Percentiles rank a stretch among this genome's conserved stretches.
phyloP scores from a whole-genome alignment of 2,329 filamentous ascomycete species.

The Alternaria ventricosa region DNA sequence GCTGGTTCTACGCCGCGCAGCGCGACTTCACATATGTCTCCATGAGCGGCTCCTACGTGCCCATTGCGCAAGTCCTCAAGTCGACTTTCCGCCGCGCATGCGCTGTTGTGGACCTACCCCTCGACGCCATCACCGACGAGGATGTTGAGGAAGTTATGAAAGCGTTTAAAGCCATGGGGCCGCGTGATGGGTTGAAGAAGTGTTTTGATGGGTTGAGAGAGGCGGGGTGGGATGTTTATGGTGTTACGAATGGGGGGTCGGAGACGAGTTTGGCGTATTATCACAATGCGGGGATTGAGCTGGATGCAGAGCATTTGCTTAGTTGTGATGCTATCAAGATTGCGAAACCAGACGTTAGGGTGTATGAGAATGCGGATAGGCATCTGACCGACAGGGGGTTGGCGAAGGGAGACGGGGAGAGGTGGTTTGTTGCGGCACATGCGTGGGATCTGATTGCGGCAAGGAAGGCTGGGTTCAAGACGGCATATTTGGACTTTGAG shows the following conservation, averaged over 20 bases:
- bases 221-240: constrained; percentile 29
- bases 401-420: constrained; percentile 14
- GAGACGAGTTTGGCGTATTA: constrained; percentile 28
- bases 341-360: constrained; percentile 30
- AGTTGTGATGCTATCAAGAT: constrained; percentile 28
- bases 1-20: constrained; percentile 37
- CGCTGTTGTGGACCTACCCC: constrained; percentile 23
- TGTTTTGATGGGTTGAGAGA: constrained; percentile 29
- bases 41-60: constrained; percentile 23
- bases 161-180: constrained; percentile 30
- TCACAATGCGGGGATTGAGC: constrained; percentile 21
- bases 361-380: constrained; percentile 28
- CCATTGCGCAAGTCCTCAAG: constrained; percentile 29
- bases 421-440: constrained; percentile 38
- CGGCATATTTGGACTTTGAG: constrained; percentile 33
- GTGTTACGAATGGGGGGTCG: constrained; percentile 30
- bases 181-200: constrained; percentile 26
- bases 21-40: constrained; percentile 36
- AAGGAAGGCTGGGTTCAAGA: constrained; percentile 30
- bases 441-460: constrained; percentile 33
- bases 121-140: constrained; percentile 22
- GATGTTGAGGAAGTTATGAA: constrained; percentile 27
- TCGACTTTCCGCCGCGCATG: constrained; percentile 30
- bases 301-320: constrained; percentile 26
- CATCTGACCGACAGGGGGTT: constrained; percentile 15